Conservation (phyloP, 305 asterid species). For the Fraxinus floribunda region DNA sequence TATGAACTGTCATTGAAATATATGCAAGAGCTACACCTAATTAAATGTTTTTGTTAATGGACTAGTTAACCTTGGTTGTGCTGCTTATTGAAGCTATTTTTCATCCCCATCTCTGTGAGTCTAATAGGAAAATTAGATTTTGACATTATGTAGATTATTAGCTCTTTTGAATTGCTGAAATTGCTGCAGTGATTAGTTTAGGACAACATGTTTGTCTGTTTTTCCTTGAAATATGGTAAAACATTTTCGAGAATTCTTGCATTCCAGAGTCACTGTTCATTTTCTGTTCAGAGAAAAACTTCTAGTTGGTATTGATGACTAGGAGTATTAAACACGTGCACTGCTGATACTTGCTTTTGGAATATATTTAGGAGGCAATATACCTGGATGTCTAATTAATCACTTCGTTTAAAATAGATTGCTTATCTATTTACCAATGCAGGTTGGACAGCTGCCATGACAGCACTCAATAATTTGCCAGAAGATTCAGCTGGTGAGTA, state of each 20-base stretch:
- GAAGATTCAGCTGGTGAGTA: constrained; percentile 63
- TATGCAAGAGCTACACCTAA: neutral
- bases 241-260: neutral
- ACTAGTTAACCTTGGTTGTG: neutral
- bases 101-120: neutral
- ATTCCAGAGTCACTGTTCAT: constrained; percentile 6
- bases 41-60: neutral
- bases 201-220: neutral
- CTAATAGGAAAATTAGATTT: neutral
- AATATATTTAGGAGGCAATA: neutral
- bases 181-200: neutral
- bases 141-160: neutral
- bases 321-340: neutral
- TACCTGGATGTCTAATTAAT: constrained; percentile 5
- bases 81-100: neutral
- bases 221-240: neutral
- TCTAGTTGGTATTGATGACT: neutral
- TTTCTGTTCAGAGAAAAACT: constrained; percentile 10
- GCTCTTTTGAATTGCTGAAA: neutral
- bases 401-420: neutral
- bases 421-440: constrained; percentile 21
- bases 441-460: constrained; percentile 70
- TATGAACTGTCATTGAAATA: neutral
- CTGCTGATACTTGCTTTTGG: neutral
- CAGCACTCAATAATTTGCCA: constrained; percentile 53